Evolutionary conservation across 306 rosid genomes (phyloP).

Genomic region (Rosa persica): DNA sequence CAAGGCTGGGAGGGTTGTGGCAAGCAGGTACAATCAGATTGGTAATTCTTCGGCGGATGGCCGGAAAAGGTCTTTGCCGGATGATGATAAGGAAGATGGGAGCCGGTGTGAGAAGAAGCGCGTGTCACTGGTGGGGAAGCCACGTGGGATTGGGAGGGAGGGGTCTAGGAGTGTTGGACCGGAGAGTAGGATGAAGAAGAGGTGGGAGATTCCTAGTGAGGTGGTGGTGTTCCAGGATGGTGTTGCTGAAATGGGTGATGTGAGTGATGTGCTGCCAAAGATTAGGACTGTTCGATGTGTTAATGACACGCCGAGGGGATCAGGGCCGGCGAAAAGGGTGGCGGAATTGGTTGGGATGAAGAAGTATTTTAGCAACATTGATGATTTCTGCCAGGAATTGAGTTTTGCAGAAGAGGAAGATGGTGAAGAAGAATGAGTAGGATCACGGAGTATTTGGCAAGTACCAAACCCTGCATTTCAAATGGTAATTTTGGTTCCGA

Average conservation of each 20-base stretch:
- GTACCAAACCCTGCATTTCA: background rate
- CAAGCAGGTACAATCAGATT: constrained; percentile 68
- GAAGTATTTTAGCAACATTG: constrained; percentile 43
- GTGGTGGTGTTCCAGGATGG: constrained; percentile 33
- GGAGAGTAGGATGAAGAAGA: constrained; percentile 56
- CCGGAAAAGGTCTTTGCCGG: constrained; percentile 71
- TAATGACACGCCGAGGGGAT: constrained; percentile 69
- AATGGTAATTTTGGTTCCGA: background rate
- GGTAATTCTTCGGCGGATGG: constrained; percentile 39
- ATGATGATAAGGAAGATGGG: constrained; percentile 48
- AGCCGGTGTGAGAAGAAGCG: constrained; percentile 49
- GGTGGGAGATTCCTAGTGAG: constrained; percentile 57
- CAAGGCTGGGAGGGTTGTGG: constrained; percentile 70
- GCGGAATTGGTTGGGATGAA: constrained; percentile 55
- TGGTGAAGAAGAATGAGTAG: constrained; percentile 27
- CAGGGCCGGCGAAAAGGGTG: constrained; percentile 81
- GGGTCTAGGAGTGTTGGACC: constrained; percentile 27
- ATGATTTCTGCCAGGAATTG: constrained; percentile 58
- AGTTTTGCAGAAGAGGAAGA: constrained; percentile 53
- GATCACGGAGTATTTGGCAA: background rate
- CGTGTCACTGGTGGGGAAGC: constrained; percentile 38
- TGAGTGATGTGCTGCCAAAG: constrained; percentile 53
- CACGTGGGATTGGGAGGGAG: constrained; percentile 24
- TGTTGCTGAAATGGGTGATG: constrained; percentile 20
- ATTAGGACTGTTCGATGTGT: constrained; percentile 45